A percentile compares a stretch with the other conserved stretches of the same genome.
These are phyloP conservation scores for Arctostaphylos glauca DNA, from an alignment of 148 eudicot species.

Conservation along the genomic window DNA sequence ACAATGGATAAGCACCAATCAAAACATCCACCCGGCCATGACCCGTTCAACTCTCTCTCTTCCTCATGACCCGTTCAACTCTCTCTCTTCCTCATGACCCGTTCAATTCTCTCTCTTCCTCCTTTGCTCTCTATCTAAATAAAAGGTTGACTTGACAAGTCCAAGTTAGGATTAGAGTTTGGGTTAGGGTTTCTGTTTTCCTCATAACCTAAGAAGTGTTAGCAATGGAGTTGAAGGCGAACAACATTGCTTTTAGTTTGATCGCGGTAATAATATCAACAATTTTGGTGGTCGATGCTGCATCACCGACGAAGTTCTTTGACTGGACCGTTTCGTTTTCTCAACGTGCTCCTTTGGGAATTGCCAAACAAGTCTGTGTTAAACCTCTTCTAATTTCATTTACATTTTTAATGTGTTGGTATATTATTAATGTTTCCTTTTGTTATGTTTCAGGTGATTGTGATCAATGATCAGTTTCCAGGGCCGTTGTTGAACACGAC, in stretches of 20 bases:
- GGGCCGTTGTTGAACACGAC: conserved; percentile 26
- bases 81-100: neutral
- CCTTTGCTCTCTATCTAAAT: neutral
- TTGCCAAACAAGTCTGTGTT: neutral
- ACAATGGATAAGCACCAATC: too few relatives aligned
- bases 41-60: neutral
- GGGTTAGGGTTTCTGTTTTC: neutral
- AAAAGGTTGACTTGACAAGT: neutral
- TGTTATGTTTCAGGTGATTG: conserved; percentile 22
- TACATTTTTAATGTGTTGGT: neutral
- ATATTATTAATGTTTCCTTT: neutral
- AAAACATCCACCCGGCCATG: too few relatives aligned
- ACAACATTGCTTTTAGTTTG: neutral
- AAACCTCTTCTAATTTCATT: neutral
- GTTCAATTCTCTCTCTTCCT: neutral
- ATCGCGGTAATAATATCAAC: neutral
- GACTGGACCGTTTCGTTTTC: neutral
- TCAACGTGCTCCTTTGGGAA: neutral
- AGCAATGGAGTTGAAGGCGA: neutral
- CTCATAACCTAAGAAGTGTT: neutral
- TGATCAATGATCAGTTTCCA: conserved; percentile 29
- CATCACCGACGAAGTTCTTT: neutral
- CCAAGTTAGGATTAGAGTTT: neutral
- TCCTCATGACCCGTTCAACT: too few relatives aligned
- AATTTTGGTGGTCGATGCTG: neutral